Evolutionary conservation across 129 eudicot genomes (phyloP), one percentile per base, ranked within the genome.

Genomic region (Gnaphalium uliginosum): DNA sequence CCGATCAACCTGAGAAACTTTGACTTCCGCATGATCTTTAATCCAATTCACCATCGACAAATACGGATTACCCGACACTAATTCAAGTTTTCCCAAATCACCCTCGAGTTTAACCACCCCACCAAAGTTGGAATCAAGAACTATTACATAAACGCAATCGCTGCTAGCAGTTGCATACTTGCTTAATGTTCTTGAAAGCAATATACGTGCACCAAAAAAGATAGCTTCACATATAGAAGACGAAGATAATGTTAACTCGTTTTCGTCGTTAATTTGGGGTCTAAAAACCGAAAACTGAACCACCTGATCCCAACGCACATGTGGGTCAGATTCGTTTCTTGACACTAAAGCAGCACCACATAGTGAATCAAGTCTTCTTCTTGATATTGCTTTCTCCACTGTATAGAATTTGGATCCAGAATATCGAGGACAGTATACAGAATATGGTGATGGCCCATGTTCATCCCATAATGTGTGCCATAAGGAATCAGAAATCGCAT

Each of bases 391-490:
- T 78, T 90, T 90, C 32, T 93, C 98, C 23, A 88, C 81, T 0
- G 90, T 83, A 73, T 90, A 93, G 60, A 93, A 93, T 78, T 87
- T 93, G 33, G 96, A 92, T 50, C 94, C 88, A 8, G 92, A 86
- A 81, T 85, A 68, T 51, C 90, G 86, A 39, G 94, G 91, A 75
- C 88, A 86, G 19, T 86, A 86, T 14, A 92, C 83, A 35, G 72
- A 83, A 69, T 53, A 92, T 6, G 96, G 98, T n/a, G 86, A 77
- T 24, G 91, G 81, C 65, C 81, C 76, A 33, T 51, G 69, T 78
- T 79, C 85, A 18, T 87, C 92, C 96, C 96, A 92, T 71, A 92
- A 87, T 21, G 98, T 84, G 66, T 74, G 92, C 96, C 94, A 92
- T 21, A 92, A 78, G 26, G 92, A 88, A 79, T 89, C 87, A 6